These are phyloP conservation scores for Flaveria linearis DNA, from an alignment of 129 eudicot species.

Conservation along the genomic window DNA sequence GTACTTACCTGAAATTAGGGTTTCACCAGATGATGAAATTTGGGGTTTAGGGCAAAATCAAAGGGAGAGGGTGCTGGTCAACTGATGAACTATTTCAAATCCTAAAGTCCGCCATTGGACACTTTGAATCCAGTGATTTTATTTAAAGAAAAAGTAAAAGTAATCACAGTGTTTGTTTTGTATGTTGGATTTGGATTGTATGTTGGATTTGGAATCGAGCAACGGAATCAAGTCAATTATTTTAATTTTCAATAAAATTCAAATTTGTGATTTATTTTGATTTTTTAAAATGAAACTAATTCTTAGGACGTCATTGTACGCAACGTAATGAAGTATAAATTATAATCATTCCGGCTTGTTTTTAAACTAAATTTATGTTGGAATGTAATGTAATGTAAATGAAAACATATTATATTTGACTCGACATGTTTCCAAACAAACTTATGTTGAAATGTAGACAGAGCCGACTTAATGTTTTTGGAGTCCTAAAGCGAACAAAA, in stretches of 20 bases:
- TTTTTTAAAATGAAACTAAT: no score
- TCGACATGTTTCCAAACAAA: no score
- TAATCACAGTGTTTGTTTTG: neutral
- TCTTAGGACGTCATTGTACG: no score
- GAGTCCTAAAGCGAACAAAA: no score
- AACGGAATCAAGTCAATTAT: neutral
- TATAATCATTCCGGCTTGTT: no score
- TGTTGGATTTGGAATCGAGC: neutral
- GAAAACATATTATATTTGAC: no score
- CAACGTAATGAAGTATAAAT: no score
- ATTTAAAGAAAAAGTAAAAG: neutral
- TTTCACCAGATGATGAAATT: neutral
- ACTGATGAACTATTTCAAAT: constrained; percentile 21
- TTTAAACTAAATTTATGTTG: no score
- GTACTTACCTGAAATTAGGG: constrained; percentile 25
- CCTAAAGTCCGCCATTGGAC: constrained; percentile 14
- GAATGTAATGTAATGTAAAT: no score
- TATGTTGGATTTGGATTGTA: neutral
- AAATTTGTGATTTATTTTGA: neutral
- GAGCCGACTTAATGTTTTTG: no score
- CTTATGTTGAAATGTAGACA: no score
- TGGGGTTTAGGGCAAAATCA: constrained; percentile 19
- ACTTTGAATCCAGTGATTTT: neutral
- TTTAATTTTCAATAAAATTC: neutral
- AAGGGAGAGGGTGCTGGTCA: constrained; percentile 10